Conservation (phyloP, 2,329 filamentous ascomycete species). For the Eutypa lata region DNA sequence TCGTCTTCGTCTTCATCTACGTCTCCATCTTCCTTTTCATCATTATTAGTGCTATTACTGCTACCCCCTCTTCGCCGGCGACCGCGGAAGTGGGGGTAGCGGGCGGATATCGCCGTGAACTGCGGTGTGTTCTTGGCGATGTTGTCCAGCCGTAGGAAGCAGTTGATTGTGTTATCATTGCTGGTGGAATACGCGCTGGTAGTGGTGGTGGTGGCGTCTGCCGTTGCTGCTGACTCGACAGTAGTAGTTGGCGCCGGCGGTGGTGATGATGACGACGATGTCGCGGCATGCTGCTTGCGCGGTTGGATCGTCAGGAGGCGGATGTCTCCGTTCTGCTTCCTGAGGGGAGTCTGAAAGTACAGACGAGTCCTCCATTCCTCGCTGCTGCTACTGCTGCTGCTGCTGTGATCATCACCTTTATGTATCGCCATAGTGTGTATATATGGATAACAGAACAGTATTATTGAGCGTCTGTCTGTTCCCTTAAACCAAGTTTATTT, state of each 20-base stretch:
- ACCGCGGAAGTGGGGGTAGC: no score
- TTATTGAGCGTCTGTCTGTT: no score
- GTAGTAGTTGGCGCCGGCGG: neutral
- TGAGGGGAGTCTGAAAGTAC: conserved; percentile 18
- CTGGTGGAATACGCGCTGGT: no score
- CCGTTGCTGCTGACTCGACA: no score
- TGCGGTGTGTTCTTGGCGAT: conserved; percentile 9
- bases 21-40: no score
- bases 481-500: no score
- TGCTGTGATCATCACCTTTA: no score
- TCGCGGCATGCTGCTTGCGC: conserved; percentile 8
- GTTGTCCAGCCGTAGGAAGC: conserved; percentile 16
- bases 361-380: conserved; percentile 17
- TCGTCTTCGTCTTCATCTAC: conserved; percentile 4
- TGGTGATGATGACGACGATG: no score
- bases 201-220: conserved; percentile 1
- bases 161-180: conserved; percentile 16
- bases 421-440: no score
- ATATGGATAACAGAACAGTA: no score
- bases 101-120: conserved; percentile 18
- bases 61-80: no score
- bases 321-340: conserved; percentile 17
- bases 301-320: conserved; percentile 21
- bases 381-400: neutral
- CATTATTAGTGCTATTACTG: no score